A percentile compares a stretch with the other conserved stretches of the same genome.
Conservation (phyloP, 2,329 filamentous ascomycete genomes). For the Penicillium capsulatum region DNA sequence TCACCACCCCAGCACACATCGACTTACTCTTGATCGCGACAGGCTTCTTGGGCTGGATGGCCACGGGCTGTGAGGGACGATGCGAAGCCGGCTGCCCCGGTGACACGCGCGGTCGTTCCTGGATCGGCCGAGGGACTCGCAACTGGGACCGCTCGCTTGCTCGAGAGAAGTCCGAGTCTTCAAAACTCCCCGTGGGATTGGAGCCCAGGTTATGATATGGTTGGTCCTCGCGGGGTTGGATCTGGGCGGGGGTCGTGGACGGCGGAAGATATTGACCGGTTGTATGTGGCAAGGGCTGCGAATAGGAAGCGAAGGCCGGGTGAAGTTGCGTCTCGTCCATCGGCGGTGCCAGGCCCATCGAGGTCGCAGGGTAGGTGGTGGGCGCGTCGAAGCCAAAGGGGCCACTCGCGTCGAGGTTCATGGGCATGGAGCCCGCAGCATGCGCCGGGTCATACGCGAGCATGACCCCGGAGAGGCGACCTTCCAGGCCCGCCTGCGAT, state of each 20-base stretch:
- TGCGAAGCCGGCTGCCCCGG: slow-evolving; percentile 13
- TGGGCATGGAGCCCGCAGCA: slow-evolving; percentile 16
- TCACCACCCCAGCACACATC: background rate
- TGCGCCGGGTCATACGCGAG: slow-evolving; percentile 24
- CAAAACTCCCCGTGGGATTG: slow-evolving; percentile 15
- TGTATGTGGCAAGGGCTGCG: slow-evolving; percentile 4
- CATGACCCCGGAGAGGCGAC: slow-evolving; percentile 25
- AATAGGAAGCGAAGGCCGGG: slow-evolving; percentile 7
- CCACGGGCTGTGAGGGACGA: slow-evolving; percentile 21
- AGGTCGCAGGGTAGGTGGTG: slow-evolving; percentile 19
- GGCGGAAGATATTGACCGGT: slow-evolving; percentile 10
- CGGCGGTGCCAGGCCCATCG: slow-evolving; percentile 15
- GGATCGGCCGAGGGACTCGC: slow-evolving; percentile 7
- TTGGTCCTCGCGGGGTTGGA: slow-evolving; percentile 4
- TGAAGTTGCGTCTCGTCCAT: slow-evolving; percentile 18
- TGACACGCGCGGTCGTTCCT: slow-evolving; percentile 14
- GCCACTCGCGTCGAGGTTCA: slow-evolving; percentile 19
- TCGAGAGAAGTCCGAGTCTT: slow-evolving; percentile 20
- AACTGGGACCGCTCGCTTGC: slow-evolving; percentile 13
- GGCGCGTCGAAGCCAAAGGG: slow-evolving; percentile 24
- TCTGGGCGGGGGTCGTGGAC: background rate
- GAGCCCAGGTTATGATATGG: slow-evolving; percentile 6
- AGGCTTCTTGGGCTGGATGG: slow-evolving; percentile 32
- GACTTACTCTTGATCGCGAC: slow-evolving; percentile 24
- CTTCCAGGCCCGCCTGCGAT: slow-evolving; percentile 13